These are phyloP conservation scores for Phytomonas sp. DNA, from an alignment of 208 protist genomes.

Conservation along the genomic window DNA sequence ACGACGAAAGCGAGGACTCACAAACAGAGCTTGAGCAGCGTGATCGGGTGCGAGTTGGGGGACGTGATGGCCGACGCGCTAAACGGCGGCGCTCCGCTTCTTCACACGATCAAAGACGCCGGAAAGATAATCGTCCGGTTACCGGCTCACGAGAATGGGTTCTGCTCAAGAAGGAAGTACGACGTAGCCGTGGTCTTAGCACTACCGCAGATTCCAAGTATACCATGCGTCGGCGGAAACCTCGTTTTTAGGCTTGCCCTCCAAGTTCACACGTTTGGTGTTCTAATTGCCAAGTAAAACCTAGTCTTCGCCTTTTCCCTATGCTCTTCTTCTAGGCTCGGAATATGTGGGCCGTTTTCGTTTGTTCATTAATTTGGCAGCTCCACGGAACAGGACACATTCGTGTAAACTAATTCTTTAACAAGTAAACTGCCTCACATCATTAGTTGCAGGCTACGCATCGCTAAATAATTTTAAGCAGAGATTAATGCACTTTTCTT, in stretches of 20 bases:
- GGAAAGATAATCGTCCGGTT: slow-evolving; percentile 59
- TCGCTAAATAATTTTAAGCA: too few relatives aligned
- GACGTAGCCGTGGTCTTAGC: slow-evolving; percentile 86
- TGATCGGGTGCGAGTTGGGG: slow-evolving; percentile 29
- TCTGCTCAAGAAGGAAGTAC: slow-evolving; percentile 93
- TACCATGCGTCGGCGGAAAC: slow-evolving; percentile 89
- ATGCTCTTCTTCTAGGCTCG: neutral
- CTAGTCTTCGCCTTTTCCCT: neutral
- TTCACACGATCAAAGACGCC: slow-evolving; percentile 26
- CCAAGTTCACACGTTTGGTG: neutral
- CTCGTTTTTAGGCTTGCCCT: slow-evolving; percentile 65
- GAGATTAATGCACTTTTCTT: too few relatives aligned
- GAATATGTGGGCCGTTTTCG: neutral
- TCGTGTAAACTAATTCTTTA: neutral
- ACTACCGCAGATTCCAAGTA: slow-evolving; percentile 93
- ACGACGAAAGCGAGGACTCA: slow-evolving; percentile 27
- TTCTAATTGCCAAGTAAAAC: slow-evolving; percentile 1
- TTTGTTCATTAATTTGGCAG: too few relatives aligned
- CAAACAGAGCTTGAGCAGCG: slow-evolving; percentile 12
- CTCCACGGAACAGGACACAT: neutral
- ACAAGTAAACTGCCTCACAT: too few relatives aligned
- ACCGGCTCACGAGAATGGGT: slow-evolving; percentile 93
- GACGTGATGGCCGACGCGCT: slow-evolving; percentile 23
- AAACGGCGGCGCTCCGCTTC: slow-evolving; percentile 32
- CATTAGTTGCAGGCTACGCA: too few relatives aligned